These are phyloP conservation scores for Zymoseptoria brevis DNA, from an alignment of 2,329 filamentous ascomycete species.

Conservation along the genomic window DNA sequence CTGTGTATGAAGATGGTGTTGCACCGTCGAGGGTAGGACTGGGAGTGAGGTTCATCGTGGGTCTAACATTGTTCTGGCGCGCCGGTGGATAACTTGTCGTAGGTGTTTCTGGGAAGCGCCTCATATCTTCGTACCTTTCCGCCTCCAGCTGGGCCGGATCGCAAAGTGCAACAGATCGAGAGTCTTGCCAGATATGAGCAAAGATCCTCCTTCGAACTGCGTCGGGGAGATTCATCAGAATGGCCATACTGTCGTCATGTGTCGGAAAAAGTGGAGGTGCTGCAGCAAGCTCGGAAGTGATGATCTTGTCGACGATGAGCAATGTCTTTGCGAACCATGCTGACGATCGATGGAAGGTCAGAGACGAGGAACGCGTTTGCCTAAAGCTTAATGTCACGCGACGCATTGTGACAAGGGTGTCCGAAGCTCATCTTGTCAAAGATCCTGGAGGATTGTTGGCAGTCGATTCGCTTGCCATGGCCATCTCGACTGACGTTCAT, in stretches of 20 bases:
- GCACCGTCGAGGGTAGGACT: background rate
- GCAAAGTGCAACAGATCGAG: background rate
- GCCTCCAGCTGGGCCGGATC: background rate
- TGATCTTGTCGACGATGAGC: too few species aligned
- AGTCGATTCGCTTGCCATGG: too few species aligned
- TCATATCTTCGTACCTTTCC: background rate
- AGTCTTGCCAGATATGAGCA: background rate
- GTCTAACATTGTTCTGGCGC: too few species aligned
- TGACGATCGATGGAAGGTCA: background rate
- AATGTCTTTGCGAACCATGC: background rate
- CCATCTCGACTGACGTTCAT: too few species aligned
- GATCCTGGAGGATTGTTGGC: too few species aligned
- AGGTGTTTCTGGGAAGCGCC: background rate
- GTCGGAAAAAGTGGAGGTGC: background rate
- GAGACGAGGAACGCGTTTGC: background rate
- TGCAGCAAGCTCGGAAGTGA: too few species aligned
- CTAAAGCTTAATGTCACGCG: background rate
- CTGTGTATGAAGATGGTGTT: background rate
- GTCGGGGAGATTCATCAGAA: background rate
- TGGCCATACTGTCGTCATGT: background rate
- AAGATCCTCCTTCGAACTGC: background rate
- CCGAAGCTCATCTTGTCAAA: too few species aligned
- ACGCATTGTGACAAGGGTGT: background rate
- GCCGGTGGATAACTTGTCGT: background rate
- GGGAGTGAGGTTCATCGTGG: background rate